These are phyloP conservation scores for Lactifluus subvellereus DNA, from an alignment of 768 basidiomycete genomes.

Conservation along the genomic window DNA sequence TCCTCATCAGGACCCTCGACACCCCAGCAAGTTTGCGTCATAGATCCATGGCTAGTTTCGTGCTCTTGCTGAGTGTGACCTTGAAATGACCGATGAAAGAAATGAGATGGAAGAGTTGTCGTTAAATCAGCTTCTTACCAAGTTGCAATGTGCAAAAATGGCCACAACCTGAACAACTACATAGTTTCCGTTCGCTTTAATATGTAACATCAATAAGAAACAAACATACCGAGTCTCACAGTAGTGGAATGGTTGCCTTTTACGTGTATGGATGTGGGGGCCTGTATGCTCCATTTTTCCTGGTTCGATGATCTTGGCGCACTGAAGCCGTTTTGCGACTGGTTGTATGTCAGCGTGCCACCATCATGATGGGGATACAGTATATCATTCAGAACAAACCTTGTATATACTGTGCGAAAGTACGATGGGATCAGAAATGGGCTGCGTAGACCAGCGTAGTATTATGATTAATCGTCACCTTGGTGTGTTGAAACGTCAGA, in stretches of 20 bases:
- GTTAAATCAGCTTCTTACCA: conserved; percentile 31
- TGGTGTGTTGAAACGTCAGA: conserved; percentile 59
- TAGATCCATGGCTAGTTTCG: conserved; percentile 58
- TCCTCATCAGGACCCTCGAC: conserved; percentile 48
- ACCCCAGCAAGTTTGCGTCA: conserved; percentile 53
- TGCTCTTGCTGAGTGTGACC: conserved; percentile 57
- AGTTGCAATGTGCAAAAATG: conserved; percentile 54
- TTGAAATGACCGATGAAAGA: conserved; percentile 24
- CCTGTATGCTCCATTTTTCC: conserved; percentile 41
- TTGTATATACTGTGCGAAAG: conserved; percentile 44
- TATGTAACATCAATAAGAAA: background rate
- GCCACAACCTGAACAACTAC: conserved; percentile 49
- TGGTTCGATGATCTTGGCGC: conserved; percentile 42
- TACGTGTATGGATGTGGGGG: conserved; percentile 43
- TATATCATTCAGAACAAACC: conserved; percentile 30
- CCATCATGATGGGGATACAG: too few relatives aligned
- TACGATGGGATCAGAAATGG: background rate
- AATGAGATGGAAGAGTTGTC: background rate
- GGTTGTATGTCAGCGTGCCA: background rate
- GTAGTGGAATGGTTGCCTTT: conserved; percentile 44
- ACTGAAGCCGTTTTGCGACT: conserved; percentile 49
- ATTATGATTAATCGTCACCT: conserved; percentile 39
- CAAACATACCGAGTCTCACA: conserved; percentile 43
- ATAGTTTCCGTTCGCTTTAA: background rate
- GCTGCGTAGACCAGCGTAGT: background rate